These are phyloP conservation scores for Cladophialophora immunda DNA, from an alignment of 2,329 filamentous ascomycete species.

Conservation along the genomic window DNA sequence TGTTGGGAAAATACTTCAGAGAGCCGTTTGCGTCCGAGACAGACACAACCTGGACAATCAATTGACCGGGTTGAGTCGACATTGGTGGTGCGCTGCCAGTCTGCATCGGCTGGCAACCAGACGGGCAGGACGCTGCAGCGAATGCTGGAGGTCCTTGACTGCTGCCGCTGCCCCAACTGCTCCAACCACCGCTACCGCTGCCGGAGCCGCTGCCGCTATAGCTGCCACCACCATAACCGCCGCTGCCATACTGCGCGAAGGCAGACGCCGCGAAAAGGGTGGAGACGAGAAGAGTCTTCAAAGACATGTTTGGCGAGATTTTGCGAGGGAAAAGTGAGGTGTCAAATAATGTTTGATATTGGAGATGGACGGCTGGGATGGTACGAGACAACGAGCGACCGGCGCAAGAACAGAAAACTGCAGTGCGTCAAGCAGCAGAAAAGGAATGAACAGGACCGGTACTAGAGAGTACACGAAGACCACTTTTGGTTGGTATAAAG, in stretches of 20 bases:
- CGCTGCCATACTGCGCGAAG: constrained; percentile 14
- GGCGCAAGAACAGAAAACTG: constrained; percentile 38
- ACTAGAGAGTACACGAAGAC: constrained; percentile 22
- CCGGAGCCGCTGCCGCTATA: constrained; percentile 4
- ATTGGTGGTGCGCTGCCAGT: constrained; percentile 24
- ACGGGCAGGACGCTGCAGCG: constrained; percentile 31
- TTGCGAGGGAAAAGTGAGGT: constrained; percentile 9
- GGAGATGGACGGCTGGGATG: constrained; percentile 5
- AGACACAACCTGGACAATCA: constrained; percentile 69
- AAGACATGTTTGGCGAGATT: constrained; percentile 30
- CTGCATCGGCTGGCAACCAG: constrained; percentile 32
- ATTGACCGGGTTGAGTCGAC: constrained; percentile 25
- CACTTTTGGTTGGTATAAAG: constrained; percentile 27
- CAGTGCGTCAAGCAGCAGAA: constrained; percentile 39
- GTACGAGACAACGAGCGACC: constrained; percentile 38
- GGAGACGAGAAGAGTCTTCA: constrained; percentile 32
- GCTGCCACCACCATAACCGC: background rate
- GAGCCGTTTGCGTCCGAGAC: constrained; percentile 65
- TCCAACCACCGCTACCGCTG: constrained; percentile 10
- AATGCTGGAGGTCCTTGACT: constrained; percentile 14
- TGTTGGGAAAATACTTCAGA: constrained; percentile 72
- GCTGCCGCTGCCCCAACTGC: constrained; percentile 9
- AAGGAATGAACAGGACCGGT: constrained; percentile 35
- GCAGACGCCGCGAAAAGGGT: constrained; percentile 31
- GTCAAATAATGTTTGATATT: constrained; percentile 15